These are phyloP conservation scores for Fusarium cicatricum DNA, from an alignment of 2,329 filamentous ascomycete genomes.

Conservation along the genomic window DNA sequence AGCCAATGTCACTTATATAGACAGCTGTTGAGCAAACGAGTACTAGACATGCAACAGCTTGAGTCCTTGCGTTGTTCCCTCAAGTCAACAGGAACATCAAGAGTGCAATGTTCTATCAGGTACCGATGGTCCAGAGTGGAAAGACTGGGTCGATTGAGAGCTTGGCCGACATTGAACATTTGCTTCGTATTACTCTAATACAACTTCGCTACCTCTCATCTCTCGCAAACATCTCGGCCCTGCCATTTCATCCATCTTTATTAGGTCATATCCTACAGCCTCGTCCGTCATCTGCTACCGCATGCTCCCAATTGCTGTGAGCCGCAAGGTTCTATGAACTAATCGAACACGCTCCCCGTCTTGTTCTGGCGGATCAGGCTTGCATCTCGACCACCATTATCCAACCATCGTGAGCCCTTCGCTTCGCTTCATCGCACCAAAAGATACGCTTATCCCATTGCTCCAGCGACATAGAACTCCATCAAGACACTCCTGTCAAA, in stretches of 20 bases:
- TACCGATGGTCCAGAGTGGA: no score
- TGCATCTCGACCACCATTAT: constrained; percentile 6
- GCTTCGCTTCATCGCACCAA: constrained; percentile 15
- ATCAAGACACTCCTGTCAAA: constrained; percentile 21
- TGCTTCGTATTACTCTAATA: constrained; percentile 21
- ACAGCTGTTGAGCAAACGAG: background rate
- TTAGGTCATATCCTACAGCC: constrained; percentile 38
- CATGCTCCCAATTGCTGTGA: constrained; percentile 12
- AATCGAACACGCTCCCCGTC: background rate
- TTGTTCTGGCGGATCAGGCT: background rate
- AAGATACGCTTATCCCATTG: constrained; percentile 37
- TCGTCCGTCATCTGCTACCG: constrained; percentile 20
- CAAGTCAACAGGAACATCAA: no score
- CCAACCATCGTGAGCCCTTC: background rate
- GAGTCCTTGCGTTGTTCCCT: background rate
- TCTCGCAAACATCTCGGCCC: constrained; percentile 2
- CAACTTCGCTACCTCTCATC: constrained; percentile 1
- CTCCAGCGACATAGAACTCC: constrained; percentile 34
- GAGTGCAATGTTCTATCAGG: no score
- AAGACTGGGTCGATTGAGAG: no score
- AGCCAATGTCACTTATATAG: background rate
- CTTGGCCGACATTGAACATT: no score
- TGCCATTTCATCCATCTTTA: constrained; percentile 33
- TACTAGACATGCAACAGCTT: background rate
- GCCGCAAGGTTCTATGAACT: constrained; percentile 1